phyloP scores from a whole-genome alignment of 106 monocot genomes.

The Allium fistulosum region DNA sequence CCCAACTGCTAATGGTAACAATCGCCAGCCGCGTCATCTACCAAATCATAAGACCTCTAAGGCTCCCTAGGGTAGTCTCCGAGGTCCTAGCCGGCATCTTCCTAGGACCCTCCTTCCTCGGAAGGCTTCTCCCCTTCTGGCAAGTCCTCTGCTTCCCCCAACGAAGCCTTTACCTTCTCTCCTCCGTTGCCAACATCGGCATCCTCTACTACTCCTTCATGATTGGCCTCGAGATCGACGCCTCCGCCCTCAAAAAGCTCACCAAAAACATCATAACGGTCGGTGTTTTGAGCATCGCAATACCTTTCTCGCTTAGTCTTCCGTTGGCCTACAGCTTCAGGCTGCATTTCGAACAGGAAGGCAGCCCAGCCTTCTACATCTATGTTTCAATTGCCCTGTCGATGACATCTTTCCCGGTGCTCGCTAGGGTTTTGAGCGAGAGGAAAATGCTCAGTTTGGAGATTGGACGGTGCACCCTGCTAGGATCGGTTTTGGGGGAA shows the following conservation, averaged over 20 bases:
- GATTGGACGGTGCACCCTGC: conserved; percentile 47
- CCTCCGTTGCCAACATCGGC: conserved; percentile 26
- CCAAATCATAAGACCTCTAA: conserved; percentile 30
- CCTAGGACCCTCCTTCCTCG: conserved; percentile 38
- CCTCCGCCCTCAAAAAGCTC: conserved; percentile 10
- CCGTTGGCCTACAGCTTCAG: background rate
- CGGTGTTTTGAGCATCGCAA: conserved; percentile 14
- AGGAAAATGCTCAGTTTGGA: conserved; percentile 55
- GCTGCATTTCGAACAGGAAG: background rate
- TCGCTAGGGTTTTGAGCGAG: conserved; percentile 32
- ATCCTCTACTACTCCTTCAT: conserved; percentile 39
- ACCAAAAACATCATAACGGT: conserved; percentile 29
- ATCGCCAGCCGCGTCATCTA: conserved; percentile 23
- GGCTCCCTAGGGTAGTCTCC: conserved; percentile 44
- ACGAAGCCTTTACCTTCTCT: conserved; percentile 18
- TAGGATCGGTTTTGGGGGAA: conserved; percentile 21
- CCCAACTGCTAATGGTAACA: conserved; percentile 38
- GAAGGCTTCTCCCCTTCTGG: conserved; percentile 14
- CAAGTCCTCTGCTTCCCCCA: conserved; percentile 17
- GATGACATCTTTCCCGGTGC: conserved; percentile 30
- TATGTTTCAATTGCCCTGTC: conserved; percentile 20
- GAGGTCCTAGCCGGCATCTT: conserved; percentile 54
- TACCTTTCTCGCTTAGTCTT: conserved; percentile 14
- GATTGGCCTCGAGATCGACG: conserved; percentile 56
- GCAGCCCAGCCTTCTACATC: conserved; percentile 7